Percentiles rank a stretch among this genome's conserved stretches.
phyloP scores from a whole-genome alignment of 352 stramenopile genomes.

The Pythium dissotocum region DNA sequence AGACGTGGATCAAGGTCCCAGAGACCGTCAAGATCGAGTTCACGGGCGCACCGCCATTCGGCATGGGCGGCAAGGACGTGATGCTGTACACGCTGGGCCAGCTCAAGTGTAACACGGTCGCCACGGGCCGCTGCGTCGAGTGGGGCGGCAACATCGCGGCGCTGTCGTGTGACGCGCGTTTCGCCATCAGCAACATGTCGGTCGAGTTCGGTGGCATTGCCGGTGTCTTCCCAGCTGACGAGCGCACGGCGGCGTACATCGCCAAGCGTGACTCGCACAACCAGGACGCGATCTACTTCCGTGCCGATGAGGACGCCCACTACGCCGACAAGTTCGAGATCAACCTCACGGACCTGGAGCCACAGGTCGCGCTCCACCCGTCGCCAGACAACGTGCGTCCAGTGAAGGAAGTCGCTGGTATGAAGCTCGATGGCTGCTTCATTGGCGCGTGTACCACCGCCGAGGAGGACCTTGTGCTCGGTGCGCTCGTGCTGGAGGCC shows the following conservation, averaged over 20 bases:
- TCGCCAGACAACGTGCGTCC: conserved; percentile 81
- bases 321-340: conserved; percentile 83
- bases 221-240: conserved; percentile 80
- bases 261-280: conserved; percentile 72
- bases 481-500: conserved; percentile 73
- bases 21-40: conserved; percentile 88
- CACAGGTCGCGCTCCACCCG: conserved; percentile 77
- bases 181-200: conserved; percentile 87
- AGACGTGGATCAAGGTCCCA: conserved; percentile 89
- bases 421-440: conserved; percentile 86
- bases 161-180: conserved; percentile 80
- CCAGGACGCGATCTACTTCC: conserved; percentile 80
- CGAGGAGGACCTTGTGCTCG: conserved; percentile 81
- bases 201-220: conserved; percentile 86
- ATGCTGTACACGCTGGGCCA: conserved; percentile 86
- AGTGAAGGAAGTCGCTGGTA: conserved; percentile 62
- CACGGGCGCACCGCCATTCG: conserved; percentile 57
- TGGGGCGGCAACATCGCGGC: conserved; percentile 79
- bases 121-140: conserved; percentile 74
- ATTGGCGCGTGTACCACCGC: conserved; percentile 84
- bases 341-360: conserved; percentile 62
- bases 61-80: conserved; percentile 85
- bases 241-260: conserved; percentile 79
- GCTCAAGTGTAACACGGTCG: conserved; percentile 87
- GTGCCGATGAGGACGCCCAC: conserved; percentile 65